Conservation (phyloP, 2,329 filamentous ascomycete genomes). For the Fusarium brachygibbosum region DNA sequence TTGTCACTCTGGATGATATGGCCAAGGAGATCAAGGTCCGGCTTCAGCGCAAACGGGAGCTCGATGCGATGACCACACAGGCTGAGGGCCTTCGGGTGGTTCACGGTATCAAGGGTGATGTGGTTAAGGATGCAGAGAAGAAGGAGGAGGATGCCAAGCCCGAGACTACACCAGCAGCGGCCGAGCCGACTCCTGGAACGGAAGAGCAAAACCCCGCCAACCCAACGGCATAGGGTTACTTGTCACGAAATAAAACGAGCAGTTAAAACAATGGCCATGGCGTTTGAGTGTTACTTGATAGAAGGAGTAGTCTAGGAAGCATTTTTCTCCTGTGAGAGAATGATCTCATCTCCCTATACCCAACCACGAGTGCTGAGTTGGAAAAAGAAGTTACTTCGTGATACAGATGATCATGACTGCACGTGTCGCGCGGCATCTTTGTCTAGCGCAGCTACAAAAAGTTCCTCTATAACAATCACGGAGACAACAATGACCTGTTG, state of each 20-base stretch:
- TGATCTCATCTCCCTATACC: constrained; percentile 8
- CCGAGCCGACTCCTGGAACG: constrained; percentile 22
- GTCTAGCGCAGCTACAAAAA: constrained; percentile 24
- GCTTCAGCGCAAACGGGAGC: constrained; percentile 58
- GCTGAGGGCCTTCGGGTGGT: constrained; percentile 63
- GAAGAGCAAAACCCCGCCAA: constrained; percentile 32
- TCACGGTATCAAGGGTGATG: constrained; percentile 59
- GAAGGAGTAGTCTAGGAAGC: constrained; percentile 21
- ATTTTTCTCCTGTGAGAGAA: constrained; percentile 10
- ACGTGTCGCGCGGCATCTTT: constrained; percentile 3
- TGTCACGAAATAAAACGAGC: constrained; percentile 31
- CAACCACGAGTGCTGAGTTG: neutral
- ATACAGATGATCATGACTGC: constrained; percentile 13
- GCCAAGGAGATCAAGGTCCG: constrained; percentile 71
- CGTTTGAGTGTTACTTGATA: constrained; percentile 34
- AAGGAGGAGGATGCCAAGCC: constrained; percentile 29
- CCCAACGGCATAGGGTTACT: constrained; percentile 22
- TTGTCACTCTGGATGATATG: constrained; percentile 75
- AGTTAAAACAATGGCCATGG: constrained; percentile 37
- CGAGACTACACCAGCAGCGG: constrained; percentile 24
- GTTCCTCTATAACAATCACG: constrained; percentile 28
- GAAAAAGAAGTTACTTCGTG: constrained; percentile 25
- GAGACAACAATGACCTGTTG: constrained; percentile 17
- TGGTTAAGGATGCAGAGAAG: constrained; percentile 32
- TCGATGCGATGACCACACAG: constrained; percentile 59